Evolutionary conservation across 202 grass and related monocot species (phyloP), one percentile per base, ranked within the genome.

Genomic region (Elaeis oleifera): DNA sequence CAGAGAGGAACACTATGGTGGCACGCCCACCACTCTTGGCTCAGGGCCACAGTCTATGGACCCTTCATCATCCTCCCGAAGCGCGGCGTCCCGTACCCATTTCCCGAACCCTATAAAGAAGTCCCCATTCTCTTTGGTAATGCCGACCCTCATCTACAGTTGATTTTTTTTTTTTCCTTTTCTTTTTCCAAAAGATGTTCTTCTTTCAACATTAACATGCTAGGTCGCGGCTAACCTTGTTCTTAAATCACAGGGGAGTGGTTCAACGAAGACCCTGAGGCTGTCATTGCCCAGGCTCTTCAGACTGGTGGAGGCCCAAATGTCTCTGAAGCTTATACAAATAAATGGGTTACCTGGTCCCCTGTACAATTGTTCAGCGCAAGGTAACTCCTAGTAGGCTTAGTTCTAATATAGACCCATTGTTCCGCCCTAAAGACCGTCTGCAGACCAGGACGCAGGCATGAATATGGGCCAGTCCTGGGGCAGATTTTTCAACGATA

Each of bases 1-100:
- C 90, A 95, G 75, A 76, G 79, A 21, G 90, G 90, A 70, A 95
- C 90, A 60, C 83, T 95, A 70, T 95, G 83, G 83, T 95, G 85
- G 85, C 90, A 95, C 58, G 90, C 83, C 0, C 90, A 95, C 76
- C 86, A 84, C 67, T 95, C 90, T 2, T 90, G 85, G 85, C 75
- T 95, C 7, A 81, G 90, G n/a, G 65, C 85, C 50, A 89, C 90
- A 48, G 22, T 87, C 2, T 74, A 95, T 50, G 85, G 90, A 0
- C 64, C 90, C 29, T 81, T 95, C 64, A 53, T 95, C 74, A 90
- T 95, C 74, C 77, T 95, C 20, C 90, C 90, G 14, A 74, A 89
- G 76, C 60, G 18, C 67, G 74, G 85, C 57, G 71, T 79, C 17
- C 71, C 74, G 3, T 95, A 95, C 71, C 90, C 90, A 0, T 95